Conservation (phyloP, 2,329 filamentous ascomycete genomes). For the Samsoniella hepiali region DNA sequence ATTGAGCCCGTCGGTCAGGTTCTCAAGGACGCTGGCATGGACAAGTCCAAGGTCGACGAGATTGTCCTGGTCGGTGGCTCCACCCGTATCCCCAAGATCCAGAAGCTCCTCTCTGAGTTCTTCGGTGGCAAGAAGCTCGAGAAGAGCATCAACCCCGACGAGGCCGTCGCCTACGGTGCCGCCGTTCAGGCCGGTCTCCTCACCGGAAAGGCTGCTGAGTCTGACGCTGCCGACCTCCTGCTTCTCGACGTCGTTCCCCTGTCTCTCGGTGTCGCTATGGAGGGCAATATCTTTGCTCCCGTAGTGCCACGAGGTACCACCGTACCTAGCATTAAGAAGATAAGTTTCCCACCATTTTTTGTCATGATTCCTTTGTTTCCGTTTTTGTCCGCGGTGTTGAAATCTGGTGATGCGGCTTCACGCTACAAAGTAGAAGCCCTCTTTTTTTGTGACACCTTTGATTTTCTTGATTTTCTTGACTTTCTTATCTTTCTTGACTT, state of each 20-base stretch:
- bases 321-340: constrained; percentile 78
- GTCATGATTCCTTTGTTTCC: neutral
- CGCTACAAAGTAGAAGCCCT: neutral
- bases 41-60: constrained; percentile 92
- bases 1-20: constrained; percentile 98
- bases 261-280: constrained; percentile 98
- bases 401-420: neutral
- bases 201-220: constrained; percentile 94
- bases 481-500: neutral
- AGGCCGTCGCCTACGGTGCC: constrained; percentile 96
- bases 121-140: constrained; percentile 94
- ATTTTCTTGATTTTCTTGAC: neutral
- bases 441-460: no score
- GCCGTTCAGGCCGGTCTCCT: constrained; percentile 98
- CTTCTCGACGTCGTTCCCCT: constrained; percentile 95
- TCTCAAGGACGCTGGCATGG: constrained; percentile 94
- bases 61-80: constrained; percentile 98
- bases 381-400: neutral
- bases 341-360: neutral
- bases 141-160: constrained; percentile 99
- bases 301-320: constrained; percentile 80
- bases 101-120: constrained; percentile 90
- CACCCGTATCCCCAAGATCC: constrained; percentile 98
- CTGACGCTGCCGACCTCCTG: constrained; percentile 90
- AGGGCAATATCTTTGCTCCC: constrained; percentile 97